Base-by-base conservation (phyloP, 768 basidiomycete species). In the Russula earlei region DNA sequence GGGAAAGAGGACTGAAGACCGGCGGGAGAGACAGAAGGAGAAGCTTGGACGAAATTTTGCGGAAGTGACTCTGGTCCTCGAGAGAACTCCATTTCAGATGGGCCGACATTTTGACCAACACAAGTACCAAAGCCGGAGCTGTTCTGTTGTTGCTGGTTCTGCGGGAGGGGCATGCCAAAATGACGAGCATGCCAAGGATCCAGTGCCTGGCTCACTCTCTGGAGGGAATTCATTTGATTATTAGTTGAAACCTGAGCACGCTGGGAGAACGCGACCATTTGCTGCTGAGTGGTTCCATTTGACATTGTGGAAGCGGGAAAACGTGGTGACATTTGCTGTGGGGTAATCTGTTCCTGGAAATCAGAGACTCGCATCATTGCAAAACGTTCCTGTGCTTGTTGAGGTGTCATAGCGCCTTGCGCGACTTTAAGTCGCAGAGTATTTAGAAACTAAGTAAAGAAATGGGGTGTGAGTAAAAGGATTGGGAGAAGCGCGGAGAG, bases 61-160 rank as follows among this genome's bases (percentile, higher is more conserved):
- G 41, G 52, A 5, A 54, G 47, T 4, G 56, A 38, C 1, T 40
- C 52, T 37, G 48, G 56, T 49, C 56, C 56, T 17, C 37, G 56
- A 19, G 52, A 20, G 22, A 54, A 41, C 15, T 34, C 41, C 51
- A 58, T 43, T 36, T 52, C 56, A 49, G 52, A 19, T 12, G 56
- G 38, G 24, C 54, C 48, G 42, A 49, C 15, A 24, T 43, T 53
- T 58, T 58, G 56, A 24, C 46, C 56, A 12, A 33, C n/a, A n/a
- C n/a, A n/a, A n/a, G n/a, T n/a, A n/a, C n/a, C 37, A 33, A 58
- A 38, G 34, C 20, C 36, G 27, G 55, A 29, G 19, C 46, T 34
- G 14, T 58, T 43, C 34, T 42, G 56, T 8, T 34, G 56, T 9
- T n/a, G n/a, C n/a, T n/a, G n/a, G n/a, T n/a, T n/a, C n/a, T 31